phyloP scores from a whole-genome alignment of 1,139 yeast genomes.

The Yamadazyma membranifaciens region DNA sequence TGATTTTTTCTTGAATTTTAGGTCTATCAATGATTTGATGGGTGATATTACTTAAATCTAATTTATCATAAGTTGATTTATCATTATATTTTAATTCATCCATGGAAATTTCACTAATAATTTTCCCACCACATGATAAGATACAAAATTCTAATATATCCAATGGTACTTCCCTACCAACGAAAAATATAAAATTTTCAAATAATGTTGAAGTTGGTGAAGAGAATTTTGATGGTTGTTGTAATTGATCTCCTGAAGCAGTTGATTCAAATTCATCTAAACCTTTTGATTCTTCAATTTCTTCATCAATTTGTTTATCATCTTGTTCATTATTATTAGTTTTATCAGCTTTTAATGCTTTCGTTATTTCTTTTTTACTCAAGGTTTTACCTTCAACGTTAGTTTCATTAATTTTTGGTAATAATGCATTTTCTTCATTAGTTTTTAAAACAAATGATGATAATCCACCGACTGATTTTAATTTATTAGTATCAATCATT shows the following conservation, averaged over 20 bases:
- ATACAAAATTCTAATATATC: slow-evolving; percentile 88
- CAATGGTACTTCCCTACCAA: slow-evolving; percentile 95
- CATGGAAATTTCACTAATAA: slow-evolving; percentile 82
- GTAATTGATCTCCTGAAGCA: slow-evolving; percentile 70
- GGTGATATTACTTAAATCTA: slow-evolving; percentile 70
- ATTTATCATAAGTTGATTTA: slow-evolving; percentile 38
- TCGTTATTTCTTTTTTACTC: slow-evolving; percentile 43
- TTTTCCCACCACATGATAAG: slow-evolving; percentile 82
- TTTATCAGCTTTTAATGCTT: slow-evolving; percentile 41
- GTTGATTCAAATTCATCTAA: slow-evolving; percentile 71
- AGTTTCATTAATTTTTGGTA: slow-evolving; percentile 30
- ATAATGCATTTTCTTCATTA: slow-evolving; percentile 37
- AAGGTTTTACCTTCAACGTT: slow-evolving; percentile 38
- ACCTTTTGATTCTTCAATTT: slow-evolving; percentile 21
- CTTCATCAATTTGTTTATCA: slow-evolving; percentile 37
- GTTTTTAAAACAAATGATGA: slow-evolving; percentile 68
- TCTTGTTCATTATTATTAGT: slow-evolving; percentile 31
- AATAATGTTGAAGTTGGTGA: slow-evolving; percentile 65
- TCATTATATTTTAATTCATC: slow-evolving; percentile 62
- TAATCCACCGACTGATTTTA: slow-evolving; percentile 88
- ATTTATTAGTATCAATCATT: slow-evolving; percentile 64
- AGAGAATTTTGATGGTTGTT: slow-evolving; percentile 71
- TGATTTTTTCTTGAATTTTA: slow-evolving; percentile 67
- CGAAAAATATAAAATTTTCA: slow-evolving; percentile 71
- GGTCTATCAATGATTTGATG: slow-evolving; percentile 97